phyloP scores from a whole-genome alignment of 768 basidiomycete genomes.

The Lyophyllum shimeji region DNA sequence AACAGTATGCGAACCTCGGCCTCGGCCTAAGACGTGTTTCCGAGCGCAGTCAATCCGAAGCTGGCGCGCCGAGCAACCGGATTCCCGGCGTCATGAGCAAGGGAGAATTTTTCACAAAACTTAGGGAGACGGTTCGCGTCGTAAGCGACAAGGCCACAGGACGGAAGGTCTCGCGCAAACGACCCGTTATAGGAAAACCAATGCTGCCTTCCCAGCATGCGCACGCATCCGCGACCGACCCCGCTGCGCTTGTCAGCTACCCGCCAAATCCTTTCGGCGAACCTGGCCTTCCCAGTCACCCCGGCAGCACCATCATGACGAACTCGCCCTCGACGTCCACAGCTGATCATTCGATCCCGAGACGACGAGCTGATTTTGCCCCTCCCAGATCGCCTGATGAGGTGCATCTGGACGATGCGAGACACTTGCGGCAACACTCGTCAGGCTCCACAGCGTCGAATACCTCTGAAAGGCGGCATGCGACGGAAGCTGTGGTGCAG shows the following conservation, averaged over 20 bases:
- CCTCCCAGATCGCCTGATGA: slow-evolving; percentile 50
- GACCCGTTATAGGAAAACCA: slow-evolving; percentile 62
- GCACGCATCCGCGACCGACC: slow-evolving; percentile 11
- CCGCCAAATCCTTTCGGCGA: slow-evolving; percentile 43
- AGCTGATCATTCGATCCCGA: slow-evolving; percentile 63
- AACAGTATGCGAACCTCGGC: slow-evolving; percentile 34
- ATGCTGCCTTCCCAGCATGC: slow-evolving; percentile 34
- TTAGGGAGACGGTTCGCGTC: slow-evolving; percentile 62
- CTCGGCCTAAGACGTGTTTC: slow-evolving; percentile 52
- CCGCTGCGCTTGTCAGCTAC: slow-evolving; percentile 27
- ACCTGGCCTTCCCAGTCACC: slow-evolving; percentile 33
- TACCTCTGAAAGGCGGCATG: slow-evolving; percentile 34
- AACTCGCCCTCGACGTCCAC: slow-evolving; percentile 68
- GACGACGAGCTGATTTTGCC: slow-evolving; percentile 67
- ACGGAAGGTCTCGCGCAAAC: slow-evolving; percentile 31
- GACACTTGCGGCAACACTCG: slow-evolving; percentile 34
- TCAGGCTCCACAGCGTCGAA: slow-evolving; percentile 33
- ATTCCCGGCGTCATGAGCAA: slow-evolving; percentile 68
- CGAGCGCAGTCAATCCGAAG: slow-evolving; percentile 39
- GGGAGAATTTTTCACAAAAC: slow-evolving; percentile 62
- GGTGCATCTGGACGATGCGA: slow-evolving; percentile 39
- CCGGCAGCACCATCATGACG: slow-evolving; percentile 49
- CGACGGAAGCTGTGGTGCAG: slow-evolving; percentile 44
- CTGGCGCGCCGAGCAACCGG: slow-evolving; percentile 25
- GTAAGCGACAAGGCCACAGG: slow-evolving; percentile 59